Percentiles rank a stretch among this genome's conserved stretches.
Conservation (phyloP, 129 eudicot genomes). For the Deinandra increscens region DNA sequence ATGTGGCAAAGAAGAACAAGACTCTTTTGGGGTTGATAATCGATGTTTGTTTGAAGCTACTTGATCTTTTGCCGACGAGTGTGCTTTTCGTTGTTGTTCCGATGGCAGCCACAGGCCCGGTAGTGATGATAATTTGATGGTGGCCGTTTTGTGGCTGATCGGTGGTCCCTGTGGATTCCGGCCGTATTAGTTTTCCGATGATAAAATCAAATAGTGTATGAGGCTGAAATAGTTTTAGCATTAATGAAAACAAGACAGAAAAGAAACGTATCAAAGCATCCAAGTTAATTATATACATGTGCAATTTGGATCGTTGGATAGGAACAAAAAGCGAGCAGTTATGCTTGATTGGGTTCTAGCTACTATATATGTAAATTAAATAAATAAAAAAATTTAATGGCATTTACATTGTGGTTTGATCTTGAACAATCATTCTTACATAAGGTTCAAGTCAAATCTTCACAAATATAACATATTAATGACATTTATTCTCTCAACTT, state of each 20-base stretch:
- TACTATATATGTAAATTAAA: too few species aligned
- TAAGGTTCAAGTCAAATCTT: too few species aligned
- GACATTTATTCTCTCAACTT: too few species aligned
- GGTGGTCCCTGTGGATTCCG: constrained; percentile 17
- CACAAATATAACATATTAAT: too few species aligned
- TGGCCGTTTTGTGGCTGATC: constrained; percentile 45
- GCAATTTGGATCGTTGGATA: too few species aligned
- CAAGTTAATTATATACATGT: too few species aligned
- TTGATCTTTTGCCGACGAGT: constrained; percentile 38
- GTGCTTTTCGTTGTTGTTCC: constrained; percentile 35
- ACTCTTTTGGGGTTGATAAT: constrained; percentile 63
- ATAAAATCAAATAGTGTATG: background rate
- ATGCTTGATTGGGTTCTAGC: too few species aligned
- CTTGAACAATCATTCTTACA: too few species aligned
- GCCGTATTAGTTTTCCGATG: constrained; percentile 38
- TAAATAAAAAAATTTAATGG: too few species aligned
- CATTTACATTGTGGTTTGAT: too few species aligned
- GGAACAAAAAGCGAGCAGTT: too few species aligned
- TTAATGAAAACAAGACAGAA: background rate
- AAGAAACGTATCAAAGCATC: background rate
- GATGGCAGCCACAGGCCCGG: background rate
- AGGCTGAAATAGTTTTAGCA: background rate
- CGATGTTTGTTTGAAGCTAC: constrained; percentile 57
- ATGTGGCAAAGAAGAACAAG: constrained; percentile 69
- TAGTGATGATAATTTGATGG: constrained; percentile 62